Conservation (phyloP, 2,329 filamentous ascomycete genomes). For the Scedosporium minutisporum region DNA sequence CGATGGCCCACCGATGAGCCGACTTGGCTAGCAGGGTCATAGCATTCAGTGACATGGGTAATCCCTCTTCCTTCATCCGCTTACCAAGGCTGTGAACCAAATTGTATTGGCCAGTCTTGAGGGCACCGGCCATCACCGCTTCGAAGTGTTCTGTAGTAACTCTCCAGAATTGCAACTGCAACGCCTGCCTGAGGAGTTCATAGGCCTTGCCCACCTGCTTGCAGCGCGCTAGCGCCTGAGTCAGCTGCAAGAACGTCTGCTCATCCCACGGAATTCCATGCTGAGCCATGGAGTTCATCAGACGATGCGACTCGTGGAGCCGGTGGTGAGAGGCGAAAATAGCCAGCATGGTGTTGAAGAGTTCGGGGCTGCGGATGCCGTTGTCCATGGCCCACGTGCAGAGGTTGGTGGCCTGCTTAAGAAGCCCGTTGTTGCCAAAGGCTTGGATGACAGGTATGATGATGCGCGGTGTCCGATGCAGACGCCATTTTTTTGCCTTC, state of each 20-base stretch:
- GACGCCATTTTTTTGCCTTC: conserved; percentile 43
- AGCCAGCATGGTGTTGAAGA: conserved; percentile 72
- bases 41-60: conserved; percentile 31
- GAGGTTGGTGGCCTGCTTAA: conserved; percentile 26
- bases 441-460: conserved; percentile 57
- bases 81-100: conserved; percentile 30
- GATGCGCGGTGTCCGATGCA: conserved; percentile 47
- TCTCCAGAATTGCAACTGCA: conserved; percentile 41
- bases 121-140: conserved; percentile 24
- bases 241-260: conserved; percentile 39
- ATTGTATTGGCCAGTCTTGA: conserved; percentile 29
- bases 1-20: conserved; percentile 18
- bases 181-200: conserved; percentile 33
- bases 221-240: conserved; percentile 38
- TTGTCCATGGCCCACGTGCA: conserved; percentile 40
- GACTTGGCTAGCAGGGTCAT: conserved; percentile 7
- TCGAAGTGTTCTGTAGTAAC: conserved; percentile 21
- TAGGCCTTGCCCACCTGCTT: conserved; percentile 41
- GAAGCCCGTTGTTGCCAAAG: conserved; percentile 38
- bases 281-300: conserved; percentile 39
- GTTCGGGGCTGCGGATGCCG: conserved; percentile 42
- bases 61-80: conserved; percentile 31
- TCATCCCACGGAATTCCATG: conserved; percentile 36
- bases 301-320: conserved; percentile 35
- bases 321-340: conserved; percentile 56